Evolutionary conservation across 208 protist species (phyloP), one percentile per base, ranked within the genome.

Genomic region (Trypanosoma avium): DNA sequence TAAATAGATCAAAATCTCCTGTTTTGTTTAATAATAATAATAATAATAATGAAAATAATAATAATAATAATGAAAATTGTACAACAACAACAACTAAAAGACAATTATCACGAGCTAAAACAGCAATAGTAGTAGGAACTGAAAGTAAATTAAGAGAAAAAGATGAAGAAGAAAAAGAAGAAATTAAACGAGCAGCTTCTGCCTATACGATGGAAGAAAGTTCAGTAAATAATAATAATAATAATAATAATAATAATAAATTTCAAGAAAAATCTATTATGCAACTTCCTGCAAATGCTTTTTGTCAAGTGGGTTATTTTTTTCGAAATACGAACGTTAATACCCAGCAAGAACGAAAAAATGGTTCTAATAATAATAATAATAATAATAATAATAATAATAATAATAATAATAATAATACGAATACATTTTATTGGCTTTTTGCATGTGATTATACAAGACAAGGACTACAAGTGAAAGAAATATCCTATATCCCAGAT

Each of bases 271-370:
- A 35, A 1, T 21, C 38, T 24, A 17, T 48, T 19, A n/a, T 19
- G 15, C 22, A 19, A 22, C 15, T 65, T 47, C 60, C 60, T 21
- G 60, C 60, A 12, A 65, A 65, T 56, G 47, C 35, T 2, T 56
- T 65, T 46, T 65, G 46, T 56, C 60, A 65, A 35, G 19, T 30
- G 35, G 60, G 60, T 22, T 65, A 65, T 32, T 65, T 65, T 19
- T 30, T 65, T 27, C 29, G 36, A 7, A 3, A 48, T n/a, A 54
- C 19, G 13, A 6, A 22, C 17, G n/a, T 19, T 26, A 26, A 47
- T 33, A 33, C 15, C 12, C 13, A 19, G 13, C 19, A 54, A 30
- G 29, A 47, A 12, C 0, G 35, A 9, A 42, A 56, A 13, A 38
- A 24, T n/a, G 3, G 27, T 10, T 4, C 10, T 38, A 38, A 38